Evolutionary conservation across 2,329 filamentous ascomycete species (phyloP).

Genomic region (Colletotrichum ledebouriae): DNA sequence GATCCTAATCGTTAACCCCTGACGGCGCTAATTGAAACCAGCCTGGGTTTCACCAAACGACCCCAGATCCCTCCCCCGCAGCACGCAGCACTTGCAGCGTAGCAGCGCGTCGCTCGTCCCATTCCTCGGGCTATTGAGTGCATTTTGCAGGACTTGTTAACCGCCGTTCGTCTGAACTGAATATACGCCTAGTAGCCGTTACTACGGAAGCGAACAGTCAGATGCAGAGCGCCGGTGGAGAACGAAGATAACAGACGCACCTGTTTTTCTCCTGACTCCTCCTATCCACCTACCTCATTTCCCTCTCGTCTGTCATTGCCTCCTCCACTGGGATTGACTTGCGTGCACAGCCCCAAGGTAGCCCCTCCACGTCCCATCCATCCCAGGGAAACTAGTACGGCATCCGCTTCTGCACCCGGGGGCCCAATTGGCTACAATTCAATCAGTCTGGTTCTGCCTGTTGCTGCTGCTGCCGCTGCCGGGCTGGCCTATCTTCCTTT

Average conservation of each 20-base stretch:
- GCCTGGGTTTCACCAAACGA: conserved; percentile 41
- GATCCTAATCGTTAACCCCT: conserved; percentile 8
- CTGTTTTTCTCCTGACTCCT: conserved; percentile 4
- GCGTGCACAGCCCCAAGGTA: conserved; percentile 40
- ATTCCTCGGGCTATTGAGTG: conserved; percentile 10
- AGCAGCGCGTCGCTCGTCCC: conserved; percentile 32
- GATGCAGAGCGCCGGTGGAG: background rate
- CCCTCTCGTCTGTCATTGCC: conserved; percentile 24
- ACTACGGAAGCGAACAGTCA: background rate
- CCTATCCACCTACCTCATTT: background rate
- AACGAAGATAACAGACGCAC: conserved; percentile 11
- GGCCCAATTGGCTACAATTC: conserved; percentile 26
- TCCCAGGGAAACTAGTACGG: conserved; percentile 34
- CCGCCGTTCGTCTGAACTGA: conserved; percentile 41
- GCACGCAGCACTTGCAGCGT: conserved; percentile 21
- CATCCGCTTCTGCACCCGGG: conserved; percentile 40
- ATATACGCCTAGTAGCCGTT: background rate
- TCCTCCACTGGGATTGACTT: conserved; percentile 32
- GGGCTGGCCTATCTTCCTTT: conserved; percentile 26
- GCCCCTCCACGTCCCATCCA: conserved; percentile 32
- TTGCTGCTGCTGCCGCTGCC: conserved; percentile 23
- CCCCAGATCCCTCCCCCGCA: conserved; percentile 41
- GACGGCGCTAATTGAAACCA: conserved; percentile 36
- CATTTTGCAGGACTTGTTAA: conserved; percentile 8
- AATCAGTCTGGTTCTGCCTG: conserved; percentile 33